A percentile compares a stretch with the other conserved stretches of the same genome.
phyloP scores from a whole-genome alignment of 2,329 filamentous ascomycete genomes.

The Fusarium fracticaudum region DNA sequence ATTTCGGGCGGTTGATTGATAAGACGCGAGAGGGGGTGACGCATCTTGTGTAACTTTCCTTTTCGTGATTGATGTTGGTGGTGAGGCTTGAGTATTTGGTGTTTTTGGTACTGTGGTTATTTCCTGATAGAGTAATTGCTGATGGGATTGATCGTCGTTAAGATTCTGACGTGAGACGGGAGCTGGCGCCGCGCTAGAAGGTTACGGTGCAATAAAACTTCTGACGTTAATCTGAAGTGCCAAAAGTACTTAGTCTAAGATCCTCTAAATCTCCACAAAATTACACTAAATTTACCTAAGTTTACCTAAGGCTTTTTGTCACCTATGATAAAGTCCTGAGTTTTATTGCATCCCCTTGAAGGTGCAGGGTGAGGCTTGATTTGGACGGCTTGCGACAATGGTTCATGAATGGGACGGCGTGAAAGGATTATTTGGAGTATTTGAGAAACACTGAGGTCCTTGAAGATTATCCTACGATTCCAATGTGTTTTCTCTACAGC shows the following conservation, averaged over 20 bases:
- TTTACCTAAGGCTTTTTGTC: too few relatives aligned
- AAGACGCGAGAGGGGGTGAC: background rate
- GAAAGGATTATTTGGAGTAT: too few relatives aligned
- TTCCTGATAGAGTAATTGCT: conserved; percentile 5
- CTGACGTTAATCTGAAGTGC: too few relatives aligned
- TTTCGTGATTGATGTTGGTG: background rate
- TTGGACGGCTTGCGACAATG: background rate
- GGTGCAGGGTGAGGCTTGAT: background rate
- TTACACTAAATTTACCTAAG: too few relatives aligned
- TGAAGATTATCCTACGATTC: background rate
- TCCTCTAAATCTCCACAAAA: too few relatives aligned
- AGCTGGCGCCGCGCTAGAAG: background rate
- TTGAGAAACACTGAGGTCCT: background rate
- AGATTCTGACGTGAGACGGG: conserved; percentile 24
- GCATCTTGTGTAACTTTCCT: background rate
- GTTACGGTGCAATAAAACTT: background rate
- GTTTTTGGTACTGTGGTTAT: background rate
- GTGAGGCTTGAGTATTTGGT: background rate
- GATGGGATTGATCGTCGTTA: background rate
- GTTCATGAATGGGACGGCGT: background rate
- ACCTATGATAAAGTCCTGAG: too few relatives aligned
- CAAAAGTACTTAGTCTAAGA: too few relatives aligned
- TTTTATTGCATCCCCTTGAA: too few relatives aligned
- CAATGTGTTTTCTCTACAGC: background rate
- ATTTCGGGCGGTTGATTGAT: background rate